These are phyloP conservation scores for Cryptococcus deneoformans DNA, from an alignment of 1,284 basidiomycete species.

Conservation along the genomic window DNA sequence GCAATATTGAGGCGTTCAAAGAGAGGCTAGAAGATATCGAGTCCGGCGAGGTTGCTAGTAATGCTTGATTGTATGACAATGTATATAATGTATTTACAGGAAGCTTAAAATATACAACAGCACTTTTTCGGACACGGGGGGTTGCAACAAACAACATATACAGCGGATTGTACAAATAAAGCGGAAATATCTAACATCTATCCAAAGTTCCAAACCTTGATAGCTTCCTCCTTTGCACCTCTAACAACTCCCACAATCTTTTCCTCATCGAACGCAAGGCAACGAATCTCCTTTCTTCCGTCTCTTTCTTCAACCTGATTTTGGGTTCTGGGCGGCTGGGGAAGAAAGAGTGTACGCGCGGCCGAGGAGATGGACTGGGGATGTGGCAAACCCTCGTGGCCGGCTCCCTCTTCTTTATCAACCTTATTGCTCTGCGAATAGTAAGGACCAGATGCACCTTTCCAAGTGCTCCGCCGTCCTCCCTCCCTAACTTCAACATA, in stretches of 20 bases:
- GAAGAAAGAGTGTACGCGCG: constrained; percentile 40
- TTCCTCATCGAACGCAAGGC: constrained; percentile 48
- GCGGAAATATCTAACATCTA: neutral
- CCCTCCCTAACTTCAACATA: constrained; percentile 41
- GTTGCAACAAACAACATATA: neutral
- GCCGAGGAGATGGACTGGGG: constrained; percentile 41
- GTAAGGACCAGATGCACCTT: constrained; percentile 22
- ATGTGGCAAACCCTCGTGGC: constrained; percentile 25
- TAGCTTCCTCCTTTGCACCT: constrained; percentile 17
- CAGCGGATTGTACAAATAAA: neutral
- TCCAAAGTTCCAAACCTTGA: constrained; percentile 43
- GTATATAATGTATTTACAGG: neutral
- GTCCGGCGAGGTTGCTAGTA: neutral
- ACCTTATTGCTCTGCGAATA: neutral
- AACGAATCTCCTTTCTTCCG: constrained; percentile 19
- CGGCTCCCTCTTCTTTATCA: constrained; percentile 1
- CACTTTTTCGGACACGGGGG: neutral
- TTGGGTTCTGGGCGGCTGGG: constrained; percentile 22
- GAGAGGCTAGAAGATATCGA: constrained; percentile 13
- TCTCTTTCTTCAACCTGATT: neutral
- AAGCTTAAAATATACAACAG: neutral
- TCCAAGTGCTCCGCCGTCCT: constrained; percentile 19
- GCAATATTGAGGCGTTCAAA: constrained; percentile 22
- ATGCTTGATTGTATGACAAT: neutral
- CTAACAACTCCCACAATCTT: constrained; percentile 46